Conservation (phyloP, 495 filamentous ascomycete species). For the Hypoxylon crocopeplum region DNA sequence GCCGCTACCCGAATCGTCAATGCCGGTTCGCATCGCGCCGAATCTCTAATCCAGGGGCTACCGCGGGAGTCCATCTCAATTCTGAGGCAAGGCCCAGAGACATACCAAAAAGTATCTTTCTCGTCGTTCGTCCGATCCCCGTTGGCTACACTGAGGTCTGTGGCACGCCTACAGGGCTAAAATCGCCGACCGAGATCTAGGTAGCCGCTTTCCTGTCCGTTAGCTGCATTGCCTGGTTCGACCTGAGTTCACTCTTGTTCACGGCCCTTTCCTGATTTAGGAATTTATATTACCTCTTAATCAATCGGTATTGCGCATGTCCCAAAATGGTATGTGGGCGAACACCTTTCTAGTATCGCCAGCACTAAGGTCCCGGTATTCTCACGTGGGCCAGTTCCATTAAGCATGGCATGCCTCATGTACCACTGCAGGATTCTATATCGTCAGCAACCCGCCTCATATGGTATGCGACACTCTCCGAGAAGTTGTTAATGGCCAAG, state of each 20-base stretch:
- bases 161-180: constrained; percentile 31
- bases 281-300: constrained; percentile 29
- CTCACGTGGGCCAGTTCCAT: constrained; percentile 34
- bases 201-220: constrained; percentile 13
- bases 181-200: constrained; percentile 38
- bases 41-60: constrained; percentile 15
- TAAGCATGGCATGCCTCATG: constrained; percentile 21
- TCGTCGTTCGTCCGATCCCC: constrained; percentile 23
- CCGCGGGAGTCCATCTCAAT: constrained; percentile 3
- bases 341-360: constrained; percentile 6
- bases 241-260: constrained; percentile 9
- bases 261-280: constrained; percentile 20
- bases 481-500: neutral
- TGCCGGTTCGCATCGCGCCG: constrained; percentile 29
- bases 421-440: constrained; percentile 26
- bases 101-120: neutral
- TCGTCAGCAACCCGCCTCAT: constrained; percentile 11
- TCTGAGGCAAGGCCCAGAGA: constrained; percentile 1
- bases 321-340: constrained; percentile 26
- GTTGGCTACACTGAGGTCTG: constrained; percentile 20
- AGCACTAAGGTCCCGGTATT: constrained; percentile 16
- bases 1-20: constrained; percentile 25
- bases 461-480: constrained; percentile 10
- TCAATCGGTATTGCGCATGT: constrained; percentile 23
- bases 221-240: constrained; percentile 17